Conservation (phyloP, 2,329 filamentous ascomycete genomes). For the Sporothrix protearum region DNA sequence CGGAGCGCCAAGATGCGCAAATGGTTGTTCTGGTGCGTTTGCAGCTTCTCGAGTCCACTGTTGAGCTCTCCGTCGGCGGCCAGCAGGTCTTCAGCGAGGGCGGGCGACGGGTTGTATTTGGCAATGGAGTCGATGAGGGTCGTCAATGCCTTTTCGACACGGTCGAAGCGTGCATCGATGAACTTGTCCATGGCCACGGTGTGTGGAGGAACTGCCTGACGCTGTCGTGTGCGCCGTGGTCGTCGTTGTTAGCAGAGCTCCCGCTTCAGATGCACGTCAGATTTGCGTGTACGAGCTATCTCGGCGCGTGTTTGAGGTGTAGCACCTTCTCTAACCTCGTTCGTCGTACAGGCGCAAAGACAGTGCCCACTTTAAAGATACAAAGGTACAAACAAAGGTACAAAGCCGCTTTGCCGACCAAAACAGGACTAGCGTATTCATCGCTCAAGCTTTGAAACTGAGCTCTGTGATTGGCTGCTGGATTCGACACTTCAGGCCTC, state of each 20-base stretch:
- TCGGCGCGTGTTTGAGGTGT: neutral
- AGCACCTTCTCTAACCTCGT: no score
- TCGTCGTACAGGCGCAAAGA: neutral
- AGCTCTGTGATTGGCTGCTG: constrained; percentile 27
- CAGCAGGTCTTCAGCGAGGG: constrained; percentile 65
- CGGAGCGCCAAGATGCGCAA: constrained; percentile 66
- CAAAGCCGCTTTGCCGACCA: neutral
- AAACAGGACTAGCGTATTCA: neutral
- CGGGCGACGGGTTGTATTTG: constrained; percentile 72
- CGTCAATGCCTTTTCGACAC: constrained; percentile 63
- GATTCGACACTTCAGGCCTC: constrained; percentile 11
- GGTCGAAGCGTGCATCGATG: constrained; percentile 61
- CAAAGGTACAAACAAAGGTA: neutral
- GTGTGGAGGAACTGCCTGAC: neutral
- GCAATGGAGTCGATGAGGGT: constrained; percentile 74
- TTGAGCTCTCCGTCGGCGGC: constrained; percentile 66
- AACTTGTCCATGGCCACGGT: constrained; percentile 54
- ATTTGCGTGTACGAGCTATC: neutral
- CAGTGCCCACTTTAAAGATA: constrained; percentile 3
- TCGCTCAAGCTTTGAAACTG: constrained; percentile 23
- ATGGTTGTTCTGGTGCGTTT: constrained; percentile 72
- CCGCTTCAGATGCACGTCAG: neutral
- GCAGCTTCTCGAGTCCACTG: constrained; percentile 62
- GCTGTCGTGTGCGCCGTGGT: neutral
- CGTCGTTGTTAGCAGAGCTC: neutral